Evolutionary conservation across 495 filamentous ascomycete species (phyloP).

Genomic region (Penicillium nucicola): DNA sequence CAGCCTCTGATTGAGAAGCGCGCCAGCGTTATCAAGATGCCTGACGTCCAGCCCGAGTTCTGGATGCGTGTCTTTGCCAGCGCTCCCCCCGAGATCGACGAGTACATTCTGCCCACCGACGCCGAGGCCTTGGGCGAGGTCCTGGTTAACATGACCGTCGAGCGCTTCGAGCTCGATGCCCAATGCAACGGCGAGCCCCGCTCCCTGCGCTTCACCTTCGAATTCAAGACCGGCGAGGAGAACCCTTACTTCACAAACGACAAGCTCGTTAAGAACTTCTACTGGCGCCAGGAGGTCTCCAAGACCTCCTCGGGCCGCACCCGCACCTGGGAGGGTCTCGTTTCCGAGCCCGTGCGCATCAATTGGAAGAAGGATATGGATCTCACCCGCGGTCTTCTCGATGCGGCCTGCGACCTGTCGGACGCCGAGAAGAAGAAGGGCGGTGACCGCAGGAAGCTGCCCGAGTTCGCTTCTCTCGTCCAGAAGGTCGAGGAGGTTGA

Average conservation of each 20-base stretch:
- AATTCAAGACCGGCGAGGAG: conserved; percentile 43
- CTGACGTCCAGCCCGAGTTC: conserved; percentile 64
- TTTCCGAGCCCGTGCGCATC: conserved; percentile 81
- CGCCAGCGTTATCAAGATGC: conserved; percentile 59
- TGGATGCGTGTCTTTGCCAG: conserved; percentile 86
- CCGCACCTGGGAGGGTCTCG: conserved; percentile 63
- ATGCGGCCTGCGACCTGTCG: conserved; percentile 63
- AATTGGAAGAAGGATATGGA: conserved; percentile 86
- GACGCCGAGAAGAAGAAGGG: conserved; percentile 59
- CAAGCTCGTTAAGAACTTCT: conserved; percentile 85
- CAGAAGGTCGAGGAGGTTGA: conserved; percentile 39
- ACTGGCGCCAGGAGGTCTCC: conserved; percentile 58
- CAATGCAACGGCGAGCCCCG: conserved; percentile 49
- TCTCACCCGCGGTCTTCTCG: conserved; percentile 73
- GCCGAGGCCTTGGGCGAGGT: conserved; percentile 59
- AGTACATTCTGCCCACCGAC: conserved; percentile 77
- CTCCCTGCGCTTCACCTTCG: conserved; percentile 42
- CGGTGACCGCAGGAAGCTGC: conserved; percentile 35
- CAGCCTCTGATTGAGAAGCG: conserved; percentile 70
- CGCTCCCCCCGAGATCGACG: conserved; percentile 77
- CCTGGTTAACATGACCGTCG: conserved; percentile 62
- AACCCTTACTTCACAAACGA: conserved; percentile 75
- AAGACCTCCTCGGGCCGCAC: conserved; percentile 43
- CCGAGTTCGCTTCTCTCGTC: conserved; percentile 49
- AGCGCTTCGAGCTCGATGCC: conserved; percentile 70